Percentiles rank a stretch among this genome's conserved stretches.
These are phyloP conservation scores for Rugiboletus extremiorientalis DNA, from an alignment of 1,284 basidiomycete genomes.

Conservation along the genomic window DNA sequence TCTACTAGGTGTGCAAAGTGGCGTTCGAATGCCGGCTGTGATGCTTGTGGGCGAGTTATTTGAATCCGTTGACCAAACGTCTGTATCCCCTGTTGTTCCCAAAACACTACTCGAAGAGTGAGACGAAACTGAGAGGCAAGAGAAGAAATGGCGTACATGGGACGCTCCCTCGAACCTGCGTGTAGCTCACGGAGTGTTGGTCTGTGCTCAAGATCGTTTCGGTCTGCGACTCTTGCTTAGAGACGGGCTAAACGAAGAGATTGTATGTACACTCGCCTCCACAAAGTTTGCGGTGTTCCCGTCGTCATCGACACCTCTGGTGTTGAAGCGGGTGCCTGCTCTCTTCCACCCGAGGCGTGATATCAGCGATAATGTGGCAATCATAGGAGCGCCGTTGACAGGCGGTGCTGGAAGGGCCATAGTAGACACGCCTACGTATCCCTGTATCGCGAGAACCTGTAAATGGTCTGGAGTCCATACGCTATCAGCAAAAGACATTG, in stretches of 20 bases:
- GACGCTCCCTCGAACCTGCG: constrained; percentile 92
- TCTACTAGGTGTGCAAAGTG: constrained; percentile 87
- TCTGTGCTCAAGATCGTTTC: constrained; percentile 89
- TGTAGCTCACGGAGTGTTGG: constrained; percentile 84
- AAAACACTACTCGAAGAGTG: constrained; percentile 68
- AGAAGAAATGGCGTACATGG: constrained; percentile 61
- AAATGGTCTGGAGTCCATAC: constrained; percentile 14
- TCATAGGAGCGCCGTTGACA: constrained; percentile 61
- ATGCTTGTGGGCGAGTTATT: constrained; percentile 92
- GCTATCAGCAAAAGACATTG: constrained; percentile 30
- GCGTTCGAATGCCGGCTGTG: constrained; percentile 93
- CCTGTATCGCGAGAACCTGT: constrained; percentile 90
- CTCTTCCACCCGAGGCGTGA: constrained; percentile 92
- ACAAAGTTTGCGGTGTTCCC: constrained; percentile 98
- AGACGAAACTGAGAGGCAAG: constrained; percentile 15
- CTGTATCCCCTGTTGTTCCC: constrained; percentile 95
- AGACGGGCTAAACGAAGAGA: background rate
- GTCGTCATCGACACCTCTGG: constrained; percentile 96
- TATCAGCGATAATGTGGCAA: constrained; percentile 77
- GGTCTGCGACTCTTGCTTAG: constrained; percentile 52
- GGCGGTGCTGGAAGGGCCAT: constrained; percentile 74
- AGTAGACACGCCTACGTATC: constrained; percentile 77
- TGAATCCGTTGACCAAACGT: constrained; percentile 91
- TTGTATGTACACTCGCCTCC: constrained; percentile 55
- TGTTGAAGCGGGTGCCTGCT: constrained; percentile 97